phyloP scores from a whole-genome alignment of 495 filamentous ascomycete species.

The Xylaria cubensis region DNA sequence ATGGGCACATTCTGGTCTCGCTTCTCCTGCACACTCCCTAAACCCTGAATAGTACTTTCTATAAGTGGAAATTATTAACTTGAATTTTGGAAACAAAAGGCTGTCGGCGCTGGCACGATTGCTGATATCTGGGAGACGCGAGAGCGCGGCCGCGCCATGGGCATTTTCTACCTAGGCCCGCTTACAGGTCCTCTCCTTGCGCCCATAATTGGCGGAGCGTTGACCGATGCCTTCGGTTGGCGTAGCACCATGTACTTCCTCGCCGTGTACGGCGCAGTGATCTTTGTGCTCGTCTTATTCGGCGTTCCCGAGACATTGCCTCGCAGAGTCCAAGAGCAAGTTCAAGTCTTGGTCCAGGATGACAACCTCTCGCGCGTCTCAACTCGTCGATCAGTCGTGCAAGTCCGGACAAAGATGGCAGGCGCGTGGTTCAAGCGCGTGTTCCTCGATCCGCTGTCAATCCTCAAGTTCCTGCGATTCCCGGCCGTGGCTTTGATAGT shows the following conservation, averaged over 20 bases:
- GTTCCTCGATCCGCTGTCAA: slow-evolving; percentile 80
- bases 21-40: background rate
- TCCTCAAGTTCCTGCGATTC: slow-evolving; percentile 80
- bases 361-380: slow-evolving; percentile 60
- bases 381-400: slow-evolving; percentile 65
- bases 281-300: slow-evolving; percentile 68
- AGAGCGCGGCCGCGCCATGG: slow-evolving; percentile 88
- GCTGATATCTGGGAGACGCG: slow-evolving; percentile 87
- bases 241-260: slow-evolving; percentile 89
- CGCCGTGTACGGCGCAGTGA: slow-evolving; percentile 72
- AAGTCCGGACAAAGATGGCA: slow-evolving; percentile 58
- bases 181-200: slow-evolving; percentile 83
- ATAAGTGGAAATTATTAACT: background rate
- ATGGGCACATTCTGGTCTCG: background rate
- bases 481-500: slow-evolving; percentile 82
- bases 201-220: slow-evolving; percentile 84
- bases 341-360: slow-evolving; percentile 4
- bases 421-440: slow-evolving; percentile 65
- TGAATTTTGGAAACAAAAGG: slow-evolving; percentile 33
- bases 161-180: slow-evolving; percentile 89
- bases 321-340: slow-evolving; percentile 14
- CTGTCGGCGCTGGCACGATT: slow-evolving; percentile 91
- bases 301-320: slow-evolving; percentile 74
- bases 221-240: slow-evolving; percentile 78
- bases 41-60: background rate